Evolutionary conservation across 1,284 basidiomycete genomes (phyloP), one percentile per base, ranked within the genome.

Genomic region (Microbotryum scabiosae): DNA sequence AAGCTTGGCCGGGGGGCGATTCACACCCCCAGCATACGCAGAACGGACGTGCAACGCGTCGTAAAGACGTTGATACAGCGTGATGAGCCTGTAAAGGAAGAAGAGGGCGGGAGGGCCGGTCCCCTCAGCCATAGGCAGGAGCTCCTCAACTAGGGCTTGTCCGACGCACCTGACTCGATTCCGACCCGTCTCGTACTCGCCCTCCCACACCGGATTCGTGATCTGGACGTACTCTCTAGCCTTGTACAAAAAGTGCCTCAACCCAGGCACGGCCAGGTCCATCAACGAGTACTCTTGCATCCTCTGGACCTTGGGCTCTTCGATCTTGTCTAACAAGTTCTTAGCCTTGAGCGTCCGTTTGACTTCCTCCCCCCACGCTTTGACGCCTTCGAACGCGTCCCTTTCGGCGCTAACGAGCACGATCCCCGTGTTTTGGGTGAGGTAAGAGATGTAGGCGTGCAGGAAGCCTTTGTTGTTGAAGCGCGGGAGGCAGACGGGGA

Each of bases 201-300:
- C 86, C 70, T 92, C 89, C 74, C 86, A 92, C 20, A 76, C 75
- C 0, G 93, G 90, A 65, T 81, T 79, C 0, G 91, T 96, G 41
- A 94, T 80, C 73, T 97, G 94, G 21, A 97, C 90, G 68, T 89
- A 83, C 20, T 83, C 78, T 21, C 90, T 82, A 21, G 88, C 90
- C 76, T 96, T 97, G 79, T 96, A 97, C 56, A 96, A 77, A 73
- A 97, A 98, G 75, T 98, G 94, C 30, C 88, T 82, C 28, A 98
- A 76, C 0, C 92, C 92, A 1, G 90, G 87, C 57, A 94, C 85
- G 5, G 84, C 84, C 1, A 97, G 77, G 49, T 87, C 85, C 4
- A 75, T 69, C 18, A 75, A 70, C n/a, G 69, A 67, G 58, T 76
- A 78, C n/a, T 72, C 59, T 57, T 78, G 76, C 0, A 57, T 36